Percentiles rank a stretch among this genome's conserved stretches.
phyloP scores from a whole-genome alignment of 2,329 filamentous ascomycete species.

The Nothopassalora personata region DNA sequence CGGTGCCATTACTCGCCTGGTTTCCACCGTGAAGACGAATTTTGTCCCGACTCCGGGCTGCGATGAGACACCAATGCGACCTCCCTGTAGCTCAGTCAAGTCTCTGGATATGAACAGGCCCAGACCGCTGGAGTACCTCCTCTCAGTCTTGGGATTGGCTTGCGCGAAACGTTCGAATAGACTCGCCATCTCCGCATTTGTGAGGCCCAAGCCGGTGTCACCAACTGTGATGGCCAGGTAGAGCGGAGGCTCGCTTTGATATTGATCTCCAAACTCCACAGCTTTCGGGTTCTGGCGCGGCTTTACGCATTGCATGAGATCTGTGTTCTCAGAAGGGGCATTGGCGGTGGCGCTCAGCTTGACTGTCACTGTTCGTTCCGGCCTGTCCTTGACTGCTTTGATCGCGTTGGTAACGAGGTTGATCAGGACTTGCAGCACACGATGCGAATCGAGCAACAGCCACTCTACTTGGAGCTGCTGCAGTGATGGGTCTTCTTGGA shows the following conservation, averaged over 20 bases:
- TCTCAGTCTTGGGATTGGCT: slow-evolving; percentile 60
- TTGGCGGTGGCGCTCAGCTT: slow-evolving; percentile 14
- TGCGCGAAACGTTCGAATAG: slow-evolving; percentile 67
- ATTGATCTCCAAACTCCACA: slow-evolving; percentile 10
- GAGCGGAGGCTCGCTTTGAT: slow-evolving; percentile 17
- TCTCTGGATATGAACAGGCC: slow-evolving; percentile 64
- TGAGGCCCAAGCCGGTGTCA: slow-evolving; percentile 39
- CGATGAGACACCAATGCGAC: slow-evolving; percentile 61
- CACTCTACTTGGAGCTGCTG: slow-evolving; percentile 17
- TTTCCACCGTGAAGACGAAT: slow-evolving; percentile 59
- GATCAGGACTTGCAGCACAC: slow-evolving; percentile 36
- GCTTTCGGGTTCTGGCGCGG: slow-evolving; percentile 30
- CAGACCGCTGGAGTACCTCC: slow-evolving; percentile 63
- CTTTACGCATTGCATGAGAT: slow-evolving; percentile 37
- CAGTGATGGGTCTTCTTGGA: slow-evolving; percentile 10
- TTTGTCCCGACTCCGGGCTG: slow-evolving; percentile 55
- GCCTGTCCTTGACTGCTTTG: slow-evolving; percentile 38
- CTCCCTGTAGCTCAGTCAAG: slow-evolving; percentile 64
- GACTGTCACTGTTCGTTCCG: slow-evolving; percentile 33
- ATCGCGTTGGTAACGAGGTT: slow-evolving; percentile 40
- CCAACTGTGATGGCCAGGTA: slow-evolving; percentile 33
- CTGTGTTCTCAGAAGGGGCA: slow-evolving; percentile 35
- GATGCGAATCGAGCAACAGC: slow-evolving; percentile 24
- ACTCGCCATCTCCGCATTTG: slow-evolving; percentile 33
- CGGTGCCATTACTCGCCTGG: slow-evolving; percentile 9